Conservation (phyloP, 257 asterid species). For the Dorcoceras hygrometricum region DNA sequence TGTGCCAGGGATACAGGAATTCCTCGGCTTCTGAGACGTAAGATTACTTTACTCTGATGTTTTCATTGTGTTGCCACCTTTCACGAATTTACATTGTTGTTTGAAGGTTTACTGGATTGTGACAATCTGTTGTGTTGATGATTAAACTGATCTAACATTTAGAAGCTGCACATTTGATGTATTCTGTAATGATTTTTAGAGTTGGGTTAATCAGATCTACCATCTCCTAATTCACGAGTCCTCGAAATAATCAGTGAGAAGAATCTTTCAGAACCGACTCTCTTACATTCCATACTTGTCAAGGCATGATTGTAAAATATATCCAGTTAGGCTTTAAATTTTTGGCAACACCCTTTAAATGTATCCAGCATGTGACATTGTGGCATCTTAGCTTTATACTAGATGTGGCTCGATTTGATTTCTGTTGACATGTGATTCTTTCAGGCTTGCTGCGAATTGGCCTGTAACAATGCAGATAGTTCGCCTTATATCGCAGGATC, state of each 20-base stretch:
- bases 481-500: constrained; percentile 80
- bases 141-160: not conserved
- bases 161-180: not conserved
- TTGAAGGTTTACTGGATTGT: not conserved
- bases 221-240: not conserved
- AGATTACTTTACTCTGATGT: constrained; percentile 33
- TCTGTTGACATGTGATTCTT: constrained; percentile 9
- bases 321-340: too few species aligned
- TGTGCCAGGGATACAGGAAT: constrained; percentile 78
- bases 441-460: constrained; percentile 94
- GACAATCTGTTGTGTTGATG: not conserved
- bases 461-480: constrained; percentile 86
- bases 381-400: not conserved
- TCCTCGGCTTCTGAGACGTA: constrained; percentile 89
- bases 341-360: not conserved
- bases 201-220: not conserved
- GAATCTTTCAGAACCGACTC: not conserved
- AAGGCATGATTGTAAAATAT: not conserved
- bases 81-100: not conserved
- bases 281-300: not conserved
- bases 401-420: not conserved
- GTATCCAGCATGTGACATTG: not conserved
- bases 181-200: too few species aligned
- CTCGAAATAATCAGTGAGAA: not conserved
- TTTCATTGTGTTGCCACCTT: constrained; percentile 17